phyloP scores from a whole-genome alignment of 352 stramenopile species.

The Phytophthora palmivora region DNA sequence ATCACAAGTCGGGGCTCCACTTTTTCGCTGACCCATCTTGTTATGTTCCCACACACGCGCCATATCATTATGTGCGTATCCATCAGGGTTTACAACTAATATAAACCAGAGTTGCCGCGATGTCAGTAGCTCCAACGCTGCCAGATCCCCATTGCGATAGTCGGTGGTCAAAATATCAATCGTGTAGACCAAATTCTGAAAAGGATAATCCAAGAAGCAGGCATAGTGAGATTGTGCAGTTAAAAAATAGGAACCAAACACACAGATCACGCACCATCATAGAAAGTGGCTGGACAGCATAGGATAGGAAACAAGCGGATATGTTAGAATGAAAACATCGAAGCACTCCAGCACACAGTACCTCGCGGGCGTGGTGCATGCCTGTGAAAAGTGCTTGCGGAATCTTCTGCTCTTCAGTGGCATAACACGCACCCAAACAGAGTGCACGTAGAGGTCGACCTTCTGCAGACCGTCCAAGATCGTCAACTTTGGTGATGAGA shows the following conservation, averaged over 20 bases:
- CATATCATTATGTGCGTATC: constrained; percentile 80
- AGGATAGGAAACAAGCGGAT: constrained; percentile 1
- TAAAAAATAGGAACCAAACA: background rate
- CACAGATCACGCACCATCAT: constrained; percentile 72
- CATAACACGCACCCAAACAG: constrained; percentile 67
- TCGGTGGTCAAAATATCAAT: constrained; percentile 78
- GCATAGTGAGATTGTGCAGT: constrained; percentile 3
- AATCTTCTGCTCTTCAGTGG: constrained; percentile 15
- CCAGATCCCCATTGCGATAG: constrained; percentile 62
- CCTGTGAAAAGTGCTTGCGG: constrained; percentile 82
- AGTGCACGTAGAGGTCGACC: constrained; percentile 67
- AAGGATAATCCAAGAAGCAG: background rate
- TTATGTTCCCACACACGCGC: constrained; percentile 58
- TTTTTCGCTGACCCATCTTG: constrained; percentile 75
- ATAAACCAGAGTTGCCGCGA: constrained; percentile 88
- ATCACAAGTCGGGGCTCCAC: constrained; percentile 48
- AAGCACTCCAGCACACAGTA: constrained; percentile 26
- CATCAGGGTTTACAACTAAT: constrained; percentile 84
- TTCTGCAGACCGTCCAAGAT: constrained; percentile 68
- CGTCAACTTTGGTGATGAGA: constrained; percentile 54
- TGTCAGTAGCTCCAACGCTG: constrained; percentile 58
- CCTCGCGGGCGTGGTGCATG: constrained; percentile 87
- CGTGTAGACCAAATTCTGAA: constrained; percentile 83
- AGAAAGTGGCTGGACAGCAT: constrained; percentile 65
- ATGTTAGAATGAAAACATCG: constrained; percentile 4